Conservation (phyloP, 176 grass and related monocot genomes). For the Phragmites australis region DNA sequence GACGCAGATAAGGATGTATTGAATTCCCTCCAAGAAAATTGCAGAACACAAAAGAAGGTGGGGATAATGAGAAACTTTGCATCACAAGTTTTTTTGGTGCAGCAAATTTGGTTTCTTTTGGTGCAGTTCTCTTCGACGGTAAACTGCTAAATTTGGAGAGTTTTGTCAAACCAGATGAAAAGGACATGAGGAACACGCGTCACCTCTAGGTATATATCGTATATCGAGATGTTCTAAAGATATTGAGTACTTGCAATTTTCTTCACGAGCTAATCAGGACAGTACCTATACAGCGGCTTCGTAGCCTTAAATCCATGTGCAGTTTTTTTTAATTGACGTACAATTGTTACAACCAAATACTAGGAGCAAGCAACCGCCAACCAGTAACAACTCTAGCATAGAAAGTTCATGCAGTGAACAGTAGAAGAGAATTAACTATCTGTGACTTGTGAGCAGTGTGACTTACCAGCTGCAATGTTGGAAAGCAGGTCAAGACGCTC, state of each 20-base stretch:
- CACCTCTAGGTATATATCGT: not conserved
- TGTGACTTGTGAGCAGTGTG: not conserved
- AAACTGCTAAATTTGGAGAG: not conserved
- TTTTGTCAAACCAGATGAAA: slow-evolving; percentile 3
- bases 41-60: not conserved
- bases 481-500: not conserved
- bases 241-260: too few relatives aligned
- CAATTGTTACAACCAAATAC: too few relatives aligned
- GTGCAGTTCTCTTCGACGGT: not conserved
- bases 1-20: slow-evolving; percentile 46
- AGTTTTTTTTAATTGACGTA: too few relatives aligned
- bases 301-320: too few relatives aligned
- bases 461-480: not conserved
- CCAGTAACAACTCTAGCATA: not conserved
- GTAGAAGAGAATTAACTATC: not conserved
- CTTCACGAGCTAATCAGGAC: too few relatives aligned
- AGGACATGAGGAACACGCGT: not conserved
- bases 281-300: too few relatives aligned
- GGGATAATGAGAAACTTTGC: slow-evolving; percentile 27
- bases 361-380: not conserved
- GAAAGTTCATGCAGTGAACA: not conserved
- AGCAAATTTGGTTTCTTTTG: not conserved
- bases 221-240: not conserved
- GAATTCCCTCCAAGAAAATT: slow-evolving; percentile 40
- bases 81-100: slow-evolving; percentile 26